Evolutionary conservation across 2,329 filamentous ascomycete genomes (phyloP), one percentile per base, ranked within the genome.

Genomic region (Colletotrichum limetticola): DNA sequence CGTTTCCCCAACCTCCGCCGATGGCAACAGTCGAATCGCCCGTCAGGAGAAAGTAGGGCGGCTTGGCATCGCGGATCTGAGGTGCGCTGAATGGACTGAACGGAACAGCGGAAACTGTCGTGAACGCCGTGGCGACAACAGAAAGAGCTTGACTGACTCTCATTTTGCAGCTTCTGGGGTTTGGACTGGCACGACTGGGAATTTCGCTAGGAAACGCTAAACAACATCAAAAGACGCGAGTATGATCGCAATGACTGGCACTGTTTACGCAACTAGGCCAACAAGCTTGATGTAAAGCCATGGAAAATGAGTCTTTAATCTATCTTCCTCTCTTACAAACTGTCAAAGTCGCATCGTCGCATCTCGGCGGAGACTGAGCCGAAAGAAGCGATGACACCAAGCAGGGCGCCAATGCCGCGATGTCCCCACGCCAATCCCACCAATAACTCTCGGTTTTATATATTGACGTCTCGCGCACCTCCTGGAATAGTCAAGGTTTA

Each of bases 1-100:
- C 90, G 73, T 90, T 82, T n/a, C 90, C 90, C 89, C 89, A 91
- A 28, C 89, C 87, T 24, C 86, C 87, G 32, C 82, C 78, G 2
- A 79, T 68, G 0, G 86, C 86, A 4, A 86, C 87, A 1, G 87
- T 88, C 3, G 85, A 87, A 76, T 89, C 87, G 5, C 87, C 86
- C 0, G 85, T 85, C 1, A 88, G 79, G 65, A 88, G 78, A 74
- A 88, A 87, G 52, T 83, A 84, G 0, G 85, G 83, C 0, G 84
- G 77, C 62, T 79, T 80, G n/a, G 55, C 49, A 35, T 61, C 55
- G 35, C 71, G 66, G 14, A 35, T 49, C 4, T 57, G 55, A 4
- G 55, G 14, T 5, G 19, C 56, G 19, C 46, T 30, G 7, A 19
- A 3, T 26, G 59, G n/a, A 14, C 53, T 8, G 5, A 66, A 22